Evolutionary conservation across 495 filamentous ascomycete genomes (phyloP).

Genomic region (Trichoderma parareesei): DNA sequence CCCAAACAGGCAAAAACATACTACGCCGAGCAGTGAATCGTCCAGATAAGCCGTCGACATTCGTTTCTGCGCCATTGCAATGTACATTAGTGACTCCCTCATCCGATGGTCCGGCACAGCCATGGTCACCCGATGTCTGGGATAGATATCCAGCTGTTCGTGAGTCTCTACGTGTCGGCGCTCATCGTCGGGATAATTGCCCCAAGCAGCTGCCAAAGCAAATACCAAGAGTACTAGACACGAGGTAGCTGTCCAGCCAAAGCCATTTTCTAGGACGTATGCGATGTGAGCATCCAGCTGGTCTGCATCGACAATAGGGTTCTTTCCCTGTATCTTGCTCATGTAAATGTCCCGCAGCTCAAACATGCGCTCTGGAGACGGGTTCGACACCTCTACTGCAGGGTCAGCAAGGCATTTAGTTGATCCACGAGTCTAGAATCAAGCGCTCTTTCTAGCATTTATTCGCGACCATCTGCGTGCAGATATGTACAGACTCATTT

Average conservation of each 20-base stretch:
- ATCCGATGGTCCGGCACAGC: conserved; percentile 9
- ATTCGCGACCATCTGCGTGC: background rate
- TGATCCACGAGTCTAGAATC: background rate
- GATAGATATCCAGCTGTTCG: background rate
- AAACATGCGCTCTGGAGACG: conserved; percentile 6
- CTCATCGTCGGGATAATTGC: conserved; percentile 9
- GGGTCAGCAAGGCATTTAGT: background rate
- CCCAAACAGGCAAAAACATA: conserved; percentile 8
- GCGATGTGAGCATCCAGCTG: conserved; percentile 4
- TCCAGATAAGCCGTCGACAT: conserved; percentile 10
- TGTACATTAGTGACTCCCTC: conserved; percentile 3
- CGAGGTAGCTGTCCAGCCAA: conserved; percentile 9
- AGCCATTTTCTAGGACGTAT: conserved; percentile 4
- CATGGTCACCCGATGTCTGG: background rate
- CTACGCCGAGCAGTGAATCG: background rate
- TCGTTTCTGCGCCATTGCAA: conserved; percentile 10
- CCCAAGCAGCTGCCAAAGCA: conserved; percentile 7
- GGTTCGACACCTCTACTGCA: background rate
- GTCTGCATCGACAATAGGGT: conserved; percentile 9
- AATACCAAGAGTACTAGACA: conserved; percentile 7
- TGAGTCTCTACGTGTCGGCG: background rate
- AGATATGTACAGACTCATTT: background rate
- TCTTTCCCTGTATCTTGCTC: conserved; percentile 5
- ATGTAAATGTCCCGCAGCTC: conserved; percentile 11
- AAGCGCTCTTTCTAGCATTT: background rate